Conservation (phyloP, 805 yeast species). For the Kodamaea kaohsiungensis region DNA sequence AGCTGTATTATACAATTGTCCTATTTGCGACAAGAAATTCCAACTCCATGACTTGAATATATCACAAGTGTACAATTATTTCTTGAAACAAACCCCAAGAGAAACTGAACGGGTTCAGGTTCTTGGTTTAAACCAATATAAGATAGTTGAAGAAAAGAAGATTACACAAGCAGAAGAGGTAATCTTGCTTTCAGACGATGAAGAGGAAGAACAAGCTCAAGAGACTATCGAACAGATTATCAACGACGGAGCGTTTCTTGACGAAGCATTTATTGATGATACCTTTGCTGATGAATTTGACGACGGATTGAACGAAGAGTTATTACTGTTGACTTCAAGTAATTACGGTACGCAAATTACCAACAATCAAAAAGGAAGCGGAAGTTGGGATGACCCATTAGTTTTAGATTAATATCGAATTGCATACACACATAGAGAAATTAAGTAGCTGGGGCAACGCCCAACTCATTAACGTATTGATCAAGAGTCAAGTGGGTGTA, state of each 20-base stretch:
- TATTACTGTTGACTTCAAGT: slow-evolving; percentile 18
- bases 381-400: slow-evolving; percentile 43
- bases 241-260: neutral
- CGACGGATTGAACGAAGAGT: slow-evolving; percentile 33
- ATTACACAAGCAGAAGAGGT: slow-evolving; percentile 16
- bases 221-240: neutral
- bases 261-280: neutral
- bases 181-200: slow-evolving; percentile 35
- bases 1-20: slow-evolving; percentile 32
- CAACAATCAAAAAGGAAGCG: slow-evolving; percentile 21
- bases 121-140: slow-evolving; percentile 33
- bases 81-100: slow-evolving; percentile 40
- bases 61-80: slow-evolving; percentile 42
- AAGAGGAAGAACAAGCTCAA: slow-evolving; percentile 15
- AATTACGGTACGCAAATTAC: neutral
- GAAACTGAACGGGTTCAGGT: slow-evolving; percentile 37
- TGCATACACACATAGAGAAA: neutral
- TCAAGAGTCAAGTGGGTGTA: slow-evolving; percentile 34
- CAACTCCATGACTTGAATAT: slow-evolving; percentile 35
- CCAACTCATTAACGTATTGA: slow-evolving; percentile 31
- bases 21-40: slow-evolving; percentile 39
- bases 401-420: slow-evolving; percentile 27
- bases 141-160: slow-evolving; percentile 30
- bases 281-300: slow-evolving; percentile 19
- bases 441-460: slow-evolving; percentile 18